Conservation (phyloP, 148 eudicot species). For the Simmondsia chinensis region DNA sequence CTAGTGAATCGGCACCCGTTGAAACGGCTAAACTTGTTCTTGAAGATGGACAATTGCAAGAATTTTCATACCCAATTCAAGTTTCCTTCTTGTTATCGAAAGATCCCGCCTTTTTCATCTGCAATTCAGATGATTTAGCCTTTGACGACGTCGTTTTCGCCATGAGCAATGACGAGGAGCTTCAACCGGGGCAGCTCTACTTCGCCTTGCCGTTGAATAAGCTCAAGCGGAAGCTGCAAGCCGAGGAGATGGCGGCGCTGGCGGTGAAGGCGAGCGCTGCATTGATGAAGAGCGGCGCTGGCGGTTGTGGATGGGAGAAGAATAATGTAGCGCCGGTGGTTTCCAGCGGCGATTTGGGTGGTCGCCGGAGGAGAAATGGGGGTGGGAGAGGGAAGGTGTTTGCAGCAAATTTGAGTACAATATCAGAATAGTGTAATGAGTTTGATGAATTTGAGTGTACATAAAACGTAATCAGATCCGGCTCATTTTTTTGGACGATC, state of each 20-base stretch:
- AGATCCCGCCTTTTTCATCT: conserved; percentile 15
- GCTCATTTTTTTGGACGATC: no score
- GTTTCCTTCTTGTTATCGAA: conserved; percentile 14
- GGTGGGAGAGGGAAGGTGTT: conserved; percentile 21
- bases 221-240: conserved; percentile 34
- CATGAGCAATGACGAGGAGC: conserved; percentile 43
- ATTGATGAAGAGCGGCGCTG: conserved; percentile 24
- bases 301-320: conserved; percentile 33
- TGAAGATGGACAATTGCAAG: conserved; percentile 14
- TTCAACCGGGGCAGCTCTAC: conserved; percentile 67
- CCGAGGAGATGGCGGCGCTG: conserved; percentile 92
- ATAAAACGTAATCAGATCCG: no score
- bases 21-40: conserved; percentile 16
- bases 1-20: conserved; percentile 12
- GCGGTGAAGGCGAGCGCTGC: conserved; percentile 91
- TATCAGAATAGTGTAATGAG: conserved; percentile 72
- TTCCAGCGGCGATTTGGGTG: conserved; percentile 9
- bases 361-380: conserved; percentile 12
- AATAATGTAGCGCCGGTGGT: conserved; percentile 1
- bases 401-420: conserved; percentile 41
- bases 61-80: conserved; percentile 19
- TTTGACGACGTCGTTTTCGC: conserved; percentile 54
- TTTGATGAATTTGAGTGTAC: no score
- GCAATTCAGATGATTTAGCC: conserved; percentile 87
- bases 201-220: conserved; percentile 58